Conservation (phyloP, 1,139 yeast species). For the Taphrina flavorubra region DNA sequence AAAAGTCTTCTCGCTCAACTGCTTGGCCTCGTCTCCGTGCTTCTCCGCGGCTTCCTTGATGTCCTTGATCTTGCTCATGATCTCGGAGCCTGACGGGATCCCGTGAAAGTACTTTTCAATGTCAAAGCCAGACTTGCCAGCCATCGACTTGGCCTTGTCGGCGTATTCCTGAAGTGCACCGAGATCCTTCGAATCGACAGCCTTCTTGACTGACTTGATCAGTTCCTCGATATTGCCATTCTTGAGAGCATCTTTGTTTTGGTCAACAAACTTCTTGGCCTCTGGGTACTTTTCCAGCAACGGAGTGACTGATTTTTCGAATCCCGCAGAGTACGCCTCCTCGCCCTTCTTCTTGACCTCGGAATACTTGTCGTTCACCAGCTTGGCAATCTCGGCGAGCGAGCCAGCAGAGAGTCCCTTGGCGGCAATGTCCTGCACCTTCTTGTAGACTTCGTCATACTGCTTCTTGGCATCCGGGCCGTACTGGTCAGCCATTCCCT, state of each 20-base stretch:
- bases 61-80: constrained; percentile 36
- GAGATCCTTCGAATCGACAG: constrained; percentile 34
- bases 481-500: constrained; percentile 34
- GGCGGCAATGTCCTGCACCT: constrained; percentile 38
- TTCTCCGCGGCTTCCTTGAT: constrained; percentile 36
- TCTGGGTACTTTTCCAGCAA: constrained; percentile 35
- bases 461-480: constrained; percentile 42
- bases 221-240: constrained; percentile 32
- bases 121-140: constrained; percentile 31
- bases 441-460: constrained; percentile 33
- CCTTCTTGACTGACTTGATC: constrained; percentile 36
- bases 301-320: constrained; percentile 36
- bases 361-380: constrained; percentile 29
- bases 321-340: constrained; percentile 30
- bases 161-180: constrained; percentile 37
- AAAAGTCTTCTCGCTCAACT: constrained; percentile 37
- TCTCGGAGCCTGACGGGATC: constrained; percentile 31
- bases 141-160: constrained; percentile 34
- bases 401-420: constrained; percentile 38
- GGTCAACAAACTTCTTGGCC: constrained; percentile 38
- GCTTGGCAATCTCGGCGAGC: constrained; percentile 22
- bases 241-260: constrained; percentile 40
- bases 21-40: constrained; percentile 42
- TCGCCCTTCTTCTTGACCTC: constrained; percentile 38
- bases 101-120: constrained; percentile 27